phyloP scores from a whole-genome alignment of 768 basidiomycete species.

The Mycena epipterygia region DNA sequence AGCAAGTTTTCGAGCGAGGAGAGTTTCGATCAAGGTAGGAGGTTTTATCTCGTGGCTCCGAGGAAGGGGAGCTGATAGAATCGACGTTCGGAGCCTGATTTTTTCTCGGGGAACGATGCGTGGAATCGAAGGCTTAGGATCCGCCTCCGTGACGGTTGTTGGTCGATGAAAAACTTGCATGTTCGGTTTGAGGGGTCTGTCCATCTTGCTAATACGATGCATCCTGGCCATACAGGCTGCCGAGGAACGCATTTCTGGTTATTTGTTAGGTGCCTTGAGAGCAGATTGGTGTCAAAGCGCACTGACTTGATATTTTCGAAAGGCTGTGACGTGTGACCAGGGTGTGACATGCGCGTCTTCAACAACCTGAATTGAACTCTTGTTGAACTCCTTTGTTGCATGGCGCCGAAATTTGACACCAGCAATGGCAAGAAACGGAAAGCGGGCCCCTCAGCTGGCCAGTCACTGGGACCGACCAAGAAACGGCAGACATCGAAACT shows the following conservation, averaged over 20 bases:
- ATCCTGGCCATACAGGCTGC: constrained; percentile 16
- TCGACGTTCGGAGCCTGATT: constrained; percentile 6
- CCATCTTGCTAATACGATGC: no score
- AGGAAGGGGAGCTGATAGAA: constrained; percentile 29
- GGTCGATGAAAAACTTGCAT: constrained; percentile 28
- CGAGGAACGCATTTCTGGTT: constrained; percentile 30
- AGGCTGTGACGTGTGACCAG: background rate
- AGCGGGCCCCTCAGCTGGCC: background rate
- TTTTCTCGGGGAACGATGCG: constrained; percentile 21
- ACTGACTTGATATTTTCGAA: background rate
- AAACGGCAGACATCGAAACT: constrained; percentile 36
- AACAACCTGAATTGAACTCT: no score
- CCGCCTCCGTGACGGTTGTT: background rate
- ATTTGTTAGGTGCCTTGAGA: background rate
- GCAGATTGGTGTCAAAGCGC: background rate
- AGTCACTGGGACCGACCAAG: constrained; percentile 26
- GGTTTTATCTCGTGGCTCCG: constrained; percentile 29
- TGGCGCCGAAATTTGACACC: no score
- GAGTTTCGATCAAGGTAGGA: constrained; percentile 55
- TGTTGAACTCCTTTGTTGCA: no score
- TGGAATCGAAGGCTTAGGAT: constrained; percentile 8
- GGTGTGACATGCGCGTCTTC: no score
- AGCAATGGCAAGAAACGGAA: no score
- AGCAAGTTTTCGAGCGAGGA: constrained; percentile 55
- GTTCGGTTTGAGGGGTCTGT: constrained; percentile 23